A percentile compares a stretch with the other conserved stretches of the same genome.
These are phyloP conservation scores for Mimosa pudica DNA, from an alignment of 306 rosid species.

Conservation along the genomic window DNA sequence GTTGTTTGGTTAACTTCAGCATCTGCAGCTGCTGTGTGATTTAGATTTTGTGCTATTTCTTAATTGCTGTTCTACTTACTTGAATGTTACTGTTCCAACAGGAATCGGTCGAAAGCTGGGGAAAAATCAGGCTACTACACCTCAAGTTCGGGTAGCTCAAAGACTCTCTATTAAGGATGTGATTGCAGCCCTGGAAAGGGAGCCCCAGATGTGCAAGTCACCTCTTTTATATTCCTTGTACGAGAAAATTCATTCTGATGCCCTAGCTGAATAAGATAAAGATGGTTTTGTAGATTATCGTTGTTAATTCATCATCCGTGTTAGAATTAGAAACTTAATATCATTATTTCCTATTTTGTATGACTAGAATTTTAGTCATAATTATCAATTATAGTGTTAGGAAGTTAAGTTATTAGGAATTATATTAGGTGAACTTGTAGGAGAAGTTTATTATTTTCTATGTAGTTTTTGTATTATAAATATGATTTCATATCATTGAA, in stretches of 20 bases:
- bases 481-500: no score
- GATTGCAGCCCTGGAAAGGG: constrained; percentile 87
- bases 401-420: no score
- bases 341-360: no score
- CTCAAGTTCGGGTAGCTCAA: constrained; percentile 61
- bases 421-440: no score
- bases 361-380: no score
- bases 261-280: constrained; percentile 47
- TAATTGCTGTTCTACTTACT: constrained; percentile 14
- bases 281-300: constrained; percentile 6
- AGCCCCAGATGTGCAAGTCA: constrained; percentile 86
- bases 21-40: not conserved
- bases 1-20: constrained; percentile 11
- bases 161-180: constrained; percentile 79
- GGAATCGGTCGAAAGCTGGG: constrained; percentile 62
- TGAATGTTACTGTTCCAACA: constrained; percentile 36
- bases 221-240: constrained; percentile 64
- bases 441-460: no score
- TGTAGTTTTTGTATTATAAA: no score
- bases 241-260: constrained; percentile 57
- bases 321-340: no score
- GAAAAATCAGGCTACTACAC: constrained; percentile 50
- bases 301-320: not conserved
- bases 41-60: constrained; percentile 18
- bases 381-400: no score